Evolutionary conservation across 768 basidiomycete species (phyloP), one percentile per base, ranked within the genome.

Genomic region (Hericium rajendrae): DNA sequence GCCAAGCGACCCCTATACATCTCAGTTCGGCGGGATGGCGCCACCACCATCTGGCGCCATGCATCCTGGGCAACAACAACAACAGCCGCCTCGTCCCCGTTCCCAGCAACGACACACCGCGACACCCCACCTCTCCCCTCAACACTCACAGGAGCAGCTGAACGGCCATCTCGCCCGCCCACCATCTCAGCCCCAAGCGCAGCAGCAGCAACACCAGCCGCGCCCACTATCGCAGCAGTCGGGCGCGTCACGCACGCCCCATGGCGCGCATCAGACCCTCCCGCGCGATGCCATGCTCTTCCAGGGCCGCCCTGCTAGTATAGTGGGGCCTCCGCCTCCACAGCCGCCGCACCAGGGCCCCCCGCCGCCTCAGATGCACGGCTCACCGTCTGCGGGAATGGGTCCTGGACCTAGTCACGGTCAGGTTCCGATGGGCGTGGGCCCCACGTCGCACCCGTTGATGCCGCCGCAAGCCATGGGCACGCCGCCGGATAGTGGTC

Each of bases 131-230:
- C 76, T 78, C 58, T 77, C 79, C 46, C 75, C 77, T 4, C 75
- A 72, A 48, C 73, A 73, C 52, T 70, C 72, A n/a, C 65, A 69
- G 15, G 79, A 82, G 66, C 73, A 73, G 55, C 73, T 75, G 67
- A 70, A 66, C 54, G 60, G 71, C 18, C 78, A 76, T 53, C 64
- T 64, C 46, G 64, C 66, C 37, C 56, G 52, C 20, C 74, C 70
- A 60, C 57, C 65, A 55, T 77, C 76, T 2, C 78, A 73, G 60
- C 75, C 81, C 41, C 83, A 83, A 22, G 83, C 79, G 53, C 84
- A 83, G 3, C 85, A 85, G 57, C 82, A 80, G 2, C 81, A 80
- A 57, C 71, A 69, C 20, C 53, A 56, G 24, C 39, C 39, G 11
- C 57, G 54, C 41, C 18, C 73, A 66, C 76, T 79, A 22, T 80